Percentiles rank a stretch among this genome's conserved stretches.
Conservation (phyloP, 345 rosid species). For the Gossypium mustelinum region DNA sequence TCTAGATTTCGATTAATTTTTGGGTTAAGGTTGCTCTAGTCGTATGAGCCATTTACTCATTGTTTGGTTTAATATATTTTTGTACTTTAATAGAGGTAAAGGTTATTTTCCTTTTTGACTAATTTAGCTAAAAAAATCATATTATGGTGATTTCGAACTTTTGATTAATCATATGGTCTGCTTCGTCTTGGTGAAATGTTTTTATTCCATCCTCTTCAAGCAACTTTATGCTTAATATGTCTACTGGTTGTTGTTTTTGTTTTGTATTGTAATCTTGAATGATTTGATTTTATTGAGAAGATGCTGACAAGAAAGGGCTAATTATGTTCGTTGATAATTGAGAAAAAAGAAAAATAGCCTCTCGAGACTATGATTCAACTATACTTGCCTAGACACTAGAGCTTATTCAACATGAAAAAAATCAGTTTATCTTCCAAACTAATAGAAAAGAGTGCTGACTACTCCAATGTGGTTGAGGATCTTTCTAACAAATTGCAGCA, state of each 20-base stretch:
- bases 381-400: slow-evolving; percentile 58
- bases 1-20: background rate
- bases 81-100: background rate
- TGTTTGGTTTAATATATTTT: background rate
- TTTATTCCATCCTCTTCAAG: background rate
- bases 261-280: background rate
- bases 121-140: background rate
- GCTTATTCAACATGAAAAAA: slow-evolving; percentile 56
- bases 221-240: background rate
- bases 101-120: background rate
- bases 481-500: slow-evolving; percentile 41
- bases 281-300: slow-evolving; percentile 29
- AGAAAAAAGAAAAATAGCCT: slow-evolving; percentile 44
- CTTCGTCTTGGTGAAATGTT: background rate
- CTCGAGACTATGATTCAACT: slow-evolving; percentile 51
- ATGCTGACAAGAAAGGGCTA: slow-evolving; percentile 47
- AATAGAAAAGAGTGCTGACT: slow-evolving; percentile 44
- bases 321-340: slow-evolving; percentile 53
- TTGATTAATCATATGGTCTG: slow-evolving; percentile 4
- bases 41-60: background rate
- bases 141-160: background rate
- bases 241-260: background rate
- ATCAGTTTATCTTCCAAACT: slow-evolving; percentile 45
- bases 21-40: no score
- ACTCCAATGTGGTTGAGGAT: slow-evolving; percentile 44